Conservation (phyloP, 345 rosid species). For the Hibiscus syriacus region DNA sequence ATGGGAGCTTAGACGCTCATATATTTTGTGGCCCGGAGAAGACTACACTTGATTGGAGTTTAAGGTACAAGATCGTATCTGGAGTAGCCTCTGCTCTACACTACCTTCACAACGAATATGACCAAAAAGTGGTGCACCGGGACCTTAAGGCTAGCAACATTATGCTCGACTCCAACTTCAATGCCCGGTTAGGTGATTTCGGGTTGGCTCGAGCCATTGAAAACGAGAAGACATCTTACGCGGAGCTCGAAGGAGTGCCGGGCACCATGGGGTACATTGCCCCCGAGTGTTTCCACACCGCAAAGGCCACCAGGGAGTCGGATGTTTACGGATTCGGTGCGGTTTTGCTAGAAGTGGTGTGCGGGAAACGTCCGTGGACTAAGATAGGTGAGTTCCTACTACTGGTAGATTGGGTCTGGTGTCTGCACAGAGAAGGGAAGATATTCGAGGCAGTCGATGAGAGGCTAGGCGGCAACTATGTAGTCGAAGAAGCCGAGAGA, state of each 20-base stretch:
- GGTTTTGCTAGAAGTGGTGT: slow-evolving; percentile 45
- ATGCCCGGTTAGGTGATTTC: slow-evolving; percentile 55
- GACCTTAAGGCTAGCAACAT: slow-evolving; percentile 69
- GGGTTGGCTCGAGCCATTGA: slow-evolving; percentile 51
- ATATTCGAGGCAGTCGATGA: slow-evolving; percentile 43
- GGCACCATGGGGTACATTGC: slow-evolving; percentile 57
- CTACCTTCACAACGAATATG: slow-evolving; percentile 55
- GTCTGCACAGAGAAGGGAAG: slow-evolving; percentile 35
- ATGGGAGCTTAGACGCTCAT: slow-evolving; percentile 51
- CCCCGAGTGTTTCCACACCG: slow-evolving; percentile 49
- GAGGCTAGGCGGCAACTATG: slow-evolving; percentile 28
- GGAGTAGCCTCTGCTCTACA: slow-evolving; percentile 52
- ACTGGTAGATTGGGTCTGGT: slow-evolving; percentile 56
- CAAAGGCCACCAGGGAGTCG: slow-evolving; percentile 51
- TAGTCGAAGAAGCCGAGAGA: slow-evolving; percentile 33
- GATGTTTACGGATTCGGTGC: slow-evolving; percentile 58
- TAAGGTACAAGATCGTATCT: slow-evolving; percentile 35
- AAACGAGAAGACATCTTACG: slow-evolving; percentile 43
- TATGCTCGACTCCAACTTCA: slow-evolving; percentile 45
- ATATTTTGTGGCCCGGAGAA: slow-evolving; percentile 26
- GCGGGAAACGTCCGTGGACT: slow-evolving; percentile 44
- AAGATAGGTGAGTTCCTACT: slow-evolving; percentile 23
- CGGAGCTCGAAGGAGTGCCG: slow-evolving; percentile 42
- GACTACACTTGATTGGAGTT: slow-evolving; percentile 27
- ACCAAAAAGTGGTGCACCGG: slow-evolving; percentile 51